phyloP scores from a whole-genome alignment of 768 basidiomycete genomes.

The Auriscalpium vulgare region DNA sequence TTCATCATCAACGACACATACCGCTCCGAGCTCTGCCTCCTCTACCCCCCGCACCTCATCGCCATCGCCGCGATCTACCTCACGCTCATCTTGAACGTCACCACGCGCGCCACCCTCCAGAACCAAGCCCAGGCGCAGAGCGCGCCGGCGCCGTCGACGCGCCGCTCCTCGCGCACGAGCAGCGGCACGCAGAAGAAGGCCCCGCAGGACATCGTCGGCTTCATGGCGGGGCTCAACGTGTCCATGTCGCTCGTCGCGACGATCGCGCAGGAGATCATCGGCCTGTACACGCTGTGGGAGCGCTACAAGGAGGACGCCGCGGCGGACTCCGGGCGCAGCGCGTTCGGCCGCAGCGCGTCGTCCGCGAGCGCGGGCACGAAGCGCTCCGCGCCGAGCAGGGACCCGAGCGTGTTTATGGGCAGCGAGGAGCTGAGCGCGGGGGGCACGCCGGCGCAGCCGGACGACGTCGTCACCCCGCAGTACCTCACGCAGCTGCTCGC shows the following conservation, averaged over 20 bases:
- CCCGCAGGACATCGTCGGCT: slow-evolving; percentile 62
- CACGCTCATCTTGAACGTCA: slow-evolving; percentile 66
- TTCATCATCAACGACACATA: slow-evolving; percentile 96
- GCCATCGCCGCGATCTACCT: slow-evolving; percentile 90
- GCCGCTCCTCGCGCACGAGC: slow-evolving; percentile 43
- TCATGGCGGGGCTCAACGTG: slow-evolving; percentile 82
- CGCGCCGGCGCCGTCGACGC: slow-evolving; percentile 30
- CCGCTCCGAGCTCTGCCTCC: slow-evolving; percentile 85
- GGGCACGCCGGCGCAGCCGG: slow-evolving; percentile 22
- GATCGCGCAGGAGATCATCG: slow-evolving; percentile 86
- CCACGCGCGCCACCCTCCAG: slow-evolving; percentile 38
- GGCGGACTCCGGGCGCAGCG: slow-evolving; percentile 21
- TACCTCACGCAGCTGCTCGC: slow-evolving; percentile 49
- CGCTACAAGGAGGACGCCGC: slow-evolving; percentile 62
- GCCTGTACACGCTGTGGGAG: slow-evolving; percentile 86
- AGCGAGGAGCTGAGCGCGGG: slow-evolving; percentile 21
- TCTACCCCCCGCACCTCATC: slow-evolving; percentile 92
- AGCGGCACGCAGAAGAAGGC: slow-evolving; percentile 34
- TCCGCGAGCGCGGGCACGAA: slow-evolving; percentile 21
- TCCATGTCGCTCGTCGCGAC: slow-evolving; percentile 75
- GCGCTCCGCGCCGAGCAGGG: slow-evolving; percentile 7
- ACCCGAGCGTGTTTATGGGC: slow-evolving; percentile 18
- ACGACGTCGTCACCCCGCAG: slow-evolving; percentile 43
- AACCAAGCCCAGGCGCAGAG: slow-evolving; percentile 27
- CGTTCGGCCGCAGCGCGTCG: slow-evolving; percentile 11